These are phyloP conservation scores for Pleurotus cornucopiae DNA, from an alignment of 768 basidiomycete genomes.

Conservation along the genomic window DNA sequence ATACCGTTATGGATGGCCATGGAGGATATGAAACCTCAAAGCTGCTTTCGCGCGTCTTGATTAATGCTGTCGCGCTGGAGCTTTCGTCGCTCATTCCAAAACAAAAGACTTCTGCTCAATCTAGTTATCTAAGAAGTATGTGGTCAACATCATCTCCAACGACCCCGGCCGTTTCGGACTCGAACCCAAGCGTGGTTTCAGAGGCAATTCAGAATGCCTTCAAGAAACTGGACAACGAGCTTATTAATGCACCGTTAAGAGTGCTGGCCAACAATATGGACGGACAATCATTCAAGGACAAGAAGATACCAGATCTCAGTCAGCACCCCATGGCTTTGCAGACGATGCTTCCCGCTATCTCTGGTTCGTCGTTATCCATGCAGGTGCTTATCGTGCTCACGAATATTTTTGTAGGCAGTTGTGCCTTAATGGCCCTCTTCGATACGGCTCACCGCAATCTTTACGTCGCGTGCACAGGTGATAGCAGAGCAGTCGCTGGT, in stretches of 20 bases:
- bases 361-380: constrained; percentile 38
- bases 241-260: constrained; percentile 73
- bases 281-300: constrained; percentile 44
- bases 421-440: constrained; percentile 83
- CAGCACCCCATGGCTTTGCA: constrained; percentile 66
- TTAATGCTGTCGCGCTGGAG: constrained; percentile 79
- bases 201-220: constrained; percentile 76
- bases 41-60: constrained; percentile 77
- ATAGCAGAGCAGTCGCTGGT: constrained; percentile 94
- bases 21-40: constrained; percentile 79
- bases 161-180: constrained; percentile 2
- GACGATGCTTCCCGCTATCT: constrained; percentile 79
- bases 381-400: constrained; percentile 12
- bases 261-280: constrained; percentile 58
- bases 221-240: constrained; percentile 76
- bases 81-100: constrained; percentile 51
- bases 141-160: constrained; percentile 27
- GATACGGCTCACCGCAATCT: constrained; percentile 80
- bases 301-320: constrained; percentile 59
- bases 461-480: constrained; percentile 90
- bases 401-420: constrained; percentile 57
- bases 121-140: constrained; percentile 28
- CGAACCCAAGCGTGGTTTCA: constrained; percentile 49
- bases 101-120: constrained; percentile 22
- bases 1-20: constrained; percentile 91